Percentiles rank a stretch among this genome's conserved stretches.
These are phyloP conservation scores for Colletotrichum graminicola DNA, from an alignment of 2,329 filamentous ascomycete species.

Conservation along the genomic window DNA sequence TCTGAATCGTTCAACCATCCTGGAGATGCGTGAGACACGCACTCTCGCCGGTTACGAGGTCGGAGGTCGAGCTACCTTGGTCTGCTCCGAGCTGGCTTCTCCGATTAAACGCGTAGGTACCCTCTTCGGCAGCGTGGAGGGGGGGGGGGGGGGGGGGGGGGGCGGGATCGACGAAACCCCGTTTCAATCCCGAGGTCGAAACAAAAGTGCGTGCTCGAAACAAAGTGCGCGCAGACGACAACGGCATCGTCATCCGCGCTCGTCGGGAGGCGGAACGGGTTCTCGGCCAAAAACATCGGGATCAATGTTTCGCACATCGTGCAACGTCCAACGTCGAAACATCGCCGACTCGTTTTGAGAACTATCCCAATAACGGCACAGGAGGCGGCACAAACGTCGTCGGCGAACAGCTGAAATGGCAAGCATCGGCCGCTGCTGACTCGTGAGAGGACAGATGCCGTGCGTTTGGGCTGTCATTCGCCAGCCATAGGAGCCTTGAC, in stretches of 20 bases:
- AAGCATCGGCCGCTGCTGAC: slow-evolving; percentile 12
- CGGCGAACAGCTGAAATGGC: neutral
- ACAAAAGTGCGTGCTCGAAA: neutral
- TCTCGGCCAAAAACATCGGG: neutral
- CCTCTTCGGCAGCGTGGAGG: neutral
- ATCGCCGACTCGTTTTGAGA: neutral
- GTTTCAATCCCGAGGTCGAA: slow-evolving; percentile 5
- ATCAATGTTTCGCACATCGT: neutral
- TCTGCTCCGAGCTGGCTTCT: neutral
- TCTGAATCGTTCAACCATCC: neutral
- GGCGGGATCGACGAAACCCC: neutral
- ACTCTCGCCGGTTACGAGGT: neutral
- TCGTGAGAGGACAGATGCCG: slow-evolving; percentile 5
- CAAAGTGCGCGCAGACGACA: neutral
- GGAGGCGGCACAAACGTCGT: neutral
- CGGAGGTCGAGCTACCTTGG: slow-evolving; percentile 1
- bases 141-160: neutral
- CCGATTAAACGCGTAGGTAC: neutral
- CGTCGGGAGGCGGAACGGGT: neutral
- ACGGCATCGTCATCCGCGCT: neutral
- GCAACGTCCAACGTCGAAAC: slow-evolving; percentile 2
- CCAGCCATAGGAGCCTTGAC: slow-evolving; percentile 15
- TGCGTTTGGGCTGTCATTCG: slow-evolving; percentile 18
- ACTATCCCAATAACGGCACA: neutral
- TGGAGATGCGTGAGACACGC: neutral